phyloP scores from a whole-genome alignment of 305 asterid species.

The Fraxinus floribunda region DNA sequence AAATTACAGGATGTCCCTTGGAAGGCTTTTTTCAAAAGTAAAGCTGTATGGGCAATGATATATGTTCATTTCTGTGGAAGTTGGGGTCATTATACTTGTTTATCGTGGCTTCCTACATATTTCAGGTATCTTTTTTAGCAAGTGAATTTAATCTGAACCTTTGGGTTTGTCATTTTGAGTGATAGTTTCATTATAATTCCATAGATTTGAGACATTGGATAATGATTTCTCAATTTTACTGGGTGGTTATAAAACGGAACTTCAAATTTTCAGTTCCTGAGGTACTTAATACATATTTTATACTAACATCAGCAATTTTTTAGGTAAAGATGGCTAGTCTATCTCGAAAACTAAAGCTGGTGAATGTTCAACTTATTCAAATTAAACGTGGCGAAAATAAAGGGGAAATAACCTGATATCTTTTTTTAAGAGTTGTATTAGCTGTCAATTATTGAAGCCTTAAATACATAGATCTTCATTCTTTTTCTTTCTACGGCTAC shows the following conservation, averaged over 20 bases:
- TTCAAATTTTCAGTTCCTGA: neutral
- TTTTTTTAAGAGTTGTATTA: neutral
- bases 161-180: neutral
- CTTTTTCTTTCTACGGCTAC: neutral
- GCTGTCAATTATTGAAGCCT: neutral
- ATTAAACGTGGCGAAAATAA: neutral
- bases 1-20: slow-evolving; percentile 82
- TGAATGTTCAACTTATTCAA: neutral
- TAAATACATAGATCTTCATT: neutral
- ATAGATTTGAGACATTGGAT: neutral
- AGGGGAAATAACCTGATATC: neutral
- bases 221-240: neutral
- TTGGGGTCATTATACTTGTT: slow-evolving; percentile 96
- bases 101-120: slow-evolving; percentile 97
- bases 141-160: neutral
- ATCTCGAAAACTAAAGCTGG: neutral
- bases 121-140: slow-evolving; percentile 62
- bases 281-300: neutral
- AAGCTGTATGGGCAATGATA: slow-evolving; percentile 99
- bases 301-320: neutral
- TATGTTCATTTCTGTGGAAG: slow-evolving; percentile 98
- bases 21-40: slow-evolving; percentile 78
- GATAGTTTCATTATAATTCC: slow-evolving; percentile 2
- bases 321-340: neutral
- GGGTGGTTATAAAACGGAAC: neutral